phyloP scores from a whole-genome alignment of 805 yeast species.

The Candida orba region DNA sequence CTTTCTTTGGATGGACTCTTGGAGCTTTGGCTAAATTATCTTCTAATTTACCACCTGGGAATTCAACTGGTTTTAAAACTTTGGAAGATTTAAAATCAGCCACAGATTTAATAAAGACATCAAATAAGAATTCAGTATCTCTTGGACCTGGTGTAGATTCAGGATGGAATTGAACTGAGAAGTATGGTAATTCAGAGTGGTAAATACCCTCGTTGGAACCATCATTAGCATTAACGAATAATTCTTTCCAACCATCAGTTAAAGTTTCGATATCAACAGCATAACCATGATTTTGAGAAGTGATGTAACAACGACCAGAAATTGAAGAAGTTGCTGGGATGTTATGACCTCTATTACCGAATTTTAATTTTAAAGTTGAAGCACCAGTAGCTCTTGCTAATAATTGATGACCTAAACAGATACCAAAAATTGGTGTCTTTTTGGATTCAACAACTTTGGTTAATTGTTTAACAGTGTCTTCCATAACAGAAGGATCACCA shows the following conservation, averaged over 20 bases:
- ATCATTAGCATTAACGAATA: constrained; percentile 93
- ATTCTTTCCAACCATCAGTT: constrained; percentile 79
- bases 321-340: constrained; percentile 88
- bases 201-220: constrained; percentile 98
- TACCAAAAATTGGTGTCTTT: constrained; percentile 91
- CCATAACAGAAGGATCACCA: constrained; percentile 93
- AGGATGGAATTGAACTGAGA: constrained; percentile 99
- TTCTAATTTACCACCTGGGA: constrained; percentile 82
- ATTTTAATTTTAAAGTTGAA: constrained; percentile 81
- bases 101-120: constrained; percentile 82
- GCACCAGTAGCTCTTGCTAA: constrained; percentile 96
- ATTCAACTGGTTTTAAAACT: constrained; percentile 60
- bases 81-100: constrained; percentile 48
- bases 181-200: constrained; percentile 78
- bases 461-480: constrained; percentile 57
- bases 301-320: constrained; percentile 95
- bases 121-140: constrained; percentile 96
- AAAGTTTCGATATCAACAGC: constrained; percentile 86
- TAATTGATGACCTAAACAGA: constrained; percentile 96
- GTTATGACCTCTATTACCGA: constrained; percentile 99
- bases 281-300: constrained; percentile 98
- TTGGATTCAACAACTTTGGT: constrained; percentile 50
- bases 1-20: constrained; percentile 79
- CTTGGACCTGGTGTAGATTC: constrained; percentile 99
- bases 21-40: constrained; percentile 77